These are phyloP conservation scores for Podaxis sp. DNA, from an alignment of 768 basidiomycete genomes.

Conservation along the genomic window DNA sequence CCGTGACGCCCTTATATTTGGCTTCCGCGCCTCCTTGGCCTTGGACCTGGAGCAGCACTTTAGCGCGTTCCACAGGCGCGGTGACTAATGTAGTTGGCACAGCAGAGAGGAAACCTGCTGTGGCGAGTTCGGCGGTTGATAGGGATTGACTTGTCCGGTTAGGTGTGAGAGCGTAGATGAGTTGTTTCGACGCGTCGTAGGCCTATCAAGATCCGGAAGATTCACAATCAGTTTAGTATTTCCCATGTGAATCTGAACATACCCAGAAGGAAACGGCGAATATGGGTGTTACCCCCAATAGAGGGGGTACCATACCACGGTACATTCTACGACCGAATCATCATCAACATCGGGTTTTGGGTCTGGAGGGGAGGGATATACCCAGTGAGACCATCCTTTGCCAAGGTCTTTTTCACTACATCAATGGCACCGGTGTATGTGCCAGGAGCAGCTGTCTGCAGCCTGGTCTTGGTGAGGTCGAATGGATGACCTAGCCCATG, in stretches of 20 bases:
- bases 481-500: slow-evolving; percentile 81
- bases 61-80: slow-evolving; percentile 96
- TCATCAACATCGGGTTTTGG: slow-evolving; percentile 3
- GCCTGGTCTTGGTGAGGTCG: slow-evolving; percentile 92
- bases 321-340: slow-evolving; percentile 53
- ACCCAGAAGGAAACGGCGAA: slow-evolving; percentile 99
- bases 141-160: slow-evolving; percentile 60
- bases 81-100: slow-evolving; percentile 88
- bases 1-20: slow-evolving; percentile 86
- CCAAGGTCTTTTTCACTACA: slow-evolving; percentile 86
- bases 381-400: slow-evolving; percentile 90
- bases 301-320: slow-evolving; percentile 89
- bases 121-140: slow-evolving; percentile 75
- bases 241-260: slow-evolving; percentile 20
- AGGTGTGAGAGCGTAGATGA: slow-evolving; percentile 80
- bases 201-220: slow-evolving; percentile 44
- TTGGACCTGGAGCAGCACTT: slow-evolving; percentile 93
- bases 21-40: slow-evolving; percentile 73
- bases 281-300: slow-evolving; percentile 95
- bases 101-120: slow-evolving; percentile 93
- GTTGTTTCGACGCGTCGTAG: slow-evolving; percentile 87
- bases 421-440: slow-evolving; percentile 90
- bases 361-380: slow-evolving; percentile 27
- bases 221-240: neutral
- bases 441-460: slow-evolving; percentile 90